A percentile compares a stretch with the other conserved stretches of the same genome.
Evolutionary conservation across 106 monocot genomes (phyloP).

Genomic region (Phalaenopsis equestris): DNA sequence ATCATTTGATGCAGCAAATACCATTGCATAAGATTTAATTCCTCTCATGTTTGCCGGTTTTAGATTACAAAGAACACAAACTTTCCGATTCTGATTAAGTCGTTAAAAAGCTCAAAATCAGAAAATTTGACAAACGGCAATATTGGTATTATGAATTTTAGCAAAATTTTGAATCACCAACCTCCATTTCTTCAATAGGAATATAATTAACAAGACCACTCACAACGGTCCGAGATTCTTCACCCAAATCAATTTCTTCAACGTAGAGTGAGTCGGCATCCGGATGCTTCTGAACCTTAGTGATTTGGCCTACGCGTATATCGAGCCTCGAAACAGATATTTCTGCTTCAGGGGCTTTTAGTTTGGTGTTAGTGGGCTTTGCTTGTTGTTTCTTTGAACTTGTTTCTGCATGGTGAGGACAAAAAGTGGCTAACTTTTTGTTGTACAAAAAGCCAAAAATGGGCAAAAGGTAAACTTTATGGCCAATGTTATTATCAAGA

Average conservation of each 20-base stretch:
- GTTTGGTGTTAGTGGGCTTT: constrained; percentile 45
- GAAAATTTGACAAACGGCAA: not conserved
- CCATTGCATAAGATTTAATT: constrained; percentile 97
- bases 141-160: not conserved
- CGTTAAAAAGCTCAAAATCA: not conserved
- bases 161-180: constrained; percentile 3
- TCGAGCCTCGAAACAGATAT: constrained; percentile 73
- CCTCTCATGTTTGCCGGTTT: constrained; percentile 94
- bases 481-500: no score
- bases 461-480: no score
- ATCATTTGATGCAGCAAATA: constrained; percentile 78
- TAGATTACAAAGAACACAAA: constrained; percentile 94
- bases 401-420: constrained; percentile 21
- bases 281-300: constrained; percentile 81
- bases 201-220: constrained; percentile 93
- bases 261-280: constrained; percentile 96
- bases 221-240: constrained; percentile 77
- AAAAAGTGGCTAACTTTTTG: not conserved
- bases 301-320: constrained; percentile 81
- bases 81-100: constrained; percentile 69
- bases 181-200: constrained; percentile 97
- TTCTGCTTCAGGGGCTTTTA: constrained; percentile 56
- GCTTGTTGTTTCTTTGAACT: constrained; percentile 47
- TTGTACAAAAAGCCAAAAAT: no score
- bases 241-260: constrained; percentile 97